A percentile compares a stretch with the other conserved stretches of the same genome.
Conservation (phyloP, 1,284 basidiomycete genomes). For the Phellinidium pouzarii region DNA sequence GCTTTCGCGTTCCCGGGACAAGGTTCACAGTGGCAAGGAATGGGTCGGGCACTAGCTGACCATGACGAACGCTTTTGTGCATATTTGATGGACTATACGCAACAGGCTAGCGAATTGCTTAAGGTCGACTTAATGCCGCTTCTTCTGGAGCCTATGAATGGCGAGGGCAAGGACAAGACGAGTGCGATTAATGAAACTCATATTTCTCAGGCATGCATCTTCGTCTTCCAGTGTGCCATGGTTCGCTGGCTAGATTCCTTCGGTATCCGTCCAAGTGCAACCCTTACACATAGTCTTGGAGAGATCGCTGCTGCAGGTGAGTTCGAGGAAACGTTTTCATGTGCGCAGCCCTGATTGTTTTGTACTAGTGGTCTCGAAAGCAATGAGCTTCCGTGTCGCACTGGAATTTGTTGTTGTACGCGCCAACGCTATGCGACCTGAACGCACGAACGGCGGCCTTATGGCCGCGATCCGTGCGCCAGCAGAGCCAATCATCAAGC, state of each 20-base stretch:
- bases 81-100: conserved; percentile 26
- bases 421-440: conserved; percentile 28
- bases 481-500: conserved; percentile 19
- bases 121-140: conserved; percentile 5
- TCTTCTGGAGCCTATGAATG: conserved; percentile 15
- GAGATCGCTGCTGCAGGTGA: conserved; percentile 34
- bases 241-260: conserved; percentile 27
- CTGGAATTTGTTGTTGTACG: conserved; percentile 29
- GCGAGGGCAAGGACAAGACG: conserved; percentile 19
- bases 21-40: conserved; percentile 32
- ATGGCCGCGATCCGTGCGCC: conserved; percentile 30
- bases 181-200: conserved; percentile 29
- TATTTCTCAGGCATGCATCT: conserved; percentile 31
- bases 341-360: conserved; percentile 14
- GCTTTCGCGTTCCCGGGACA: conserved; percentile 34
- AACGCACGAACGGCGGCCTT: conserved; percentile 25
- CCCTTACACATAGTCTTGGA: conserved; percentile 32
- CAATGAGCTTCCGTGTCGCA: conserved; percentile 27
- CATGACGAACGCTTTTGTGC: conserved; percentile 27
- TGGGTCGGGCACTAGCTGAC: conserved; percentile 29
- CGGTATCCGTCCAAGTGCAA: conserved; percentile 27
- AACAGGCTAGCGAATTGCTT: conserved; percentile 21
- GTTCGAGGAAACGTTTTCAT: conserved; percentile 10
- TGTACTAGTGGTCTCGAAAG: conserved; percentile 20
- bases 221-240: conserved; percentile 32